Evolutionary conservation across 768 basidiomycete genomes (phyloP), one percentile per base, ranked within the genome.

Genomic region (Lyophyllum semitale): DNA sequence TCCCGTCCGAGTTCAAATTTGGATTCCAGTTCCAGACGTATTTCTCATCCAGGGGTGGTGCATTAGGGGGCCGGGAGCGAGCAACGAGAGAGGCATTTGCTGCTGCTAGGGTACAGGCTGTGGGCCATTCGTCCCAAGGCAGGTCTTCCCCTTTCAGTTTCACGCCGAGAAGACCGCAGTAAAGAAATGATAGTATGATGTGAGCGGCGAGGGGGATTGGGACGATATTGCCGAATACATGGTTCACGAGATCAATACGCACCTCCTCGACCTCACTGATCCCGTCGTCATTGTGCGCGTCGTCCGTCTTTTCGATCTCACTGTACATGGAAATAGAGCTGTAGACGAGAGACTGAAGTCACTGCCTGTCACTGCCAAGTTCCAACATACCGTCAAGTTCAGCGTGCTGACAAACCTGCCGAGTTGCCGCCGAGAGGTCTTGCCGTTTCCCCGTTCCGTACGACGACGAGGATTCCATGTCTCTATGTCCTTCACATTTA

Each of bases 401-500:
- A n/a, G n/a, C n/a, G n/a, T n/a, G n/a, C n/a, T n/a, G n/a, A n/a
- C n/a, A n/a, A n/a, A n/a, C n/a, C n/a, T n/a, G n/a, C n/a, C n/a
- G n/a, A n/a, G n/a, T n/a, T n/a, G n/a, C n/a, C n/a, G n/a, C 29
- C n/a, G n/a, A 29, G 38, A 29, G 11, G 17, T 35, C 47, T 12
- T 27, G 42, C 45, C 44, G 23, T 20, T 54, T 43, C 54, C n/a
- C n/a, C 57, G 35, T 38, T 22, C 17, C 17, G 23, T 25, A 38
- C 30, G 29, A 29, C 40, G 29, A 18, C 30, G n/a, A n/a, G n/a
- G n/a, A n/a, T 22, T 42, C 26, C 44, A 45, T 45, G 37, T n/a
- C 53, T 57, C 55, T 64, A 91, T 91, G 90, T 91, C 89, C 63
- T 93, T 93, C 73, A 86, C 88, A 53, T 99, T 99, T 75, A 83